phyloP scores from a whole-genome alignment of 441 rosid species.

The Raphanus hybrid region DNA sequence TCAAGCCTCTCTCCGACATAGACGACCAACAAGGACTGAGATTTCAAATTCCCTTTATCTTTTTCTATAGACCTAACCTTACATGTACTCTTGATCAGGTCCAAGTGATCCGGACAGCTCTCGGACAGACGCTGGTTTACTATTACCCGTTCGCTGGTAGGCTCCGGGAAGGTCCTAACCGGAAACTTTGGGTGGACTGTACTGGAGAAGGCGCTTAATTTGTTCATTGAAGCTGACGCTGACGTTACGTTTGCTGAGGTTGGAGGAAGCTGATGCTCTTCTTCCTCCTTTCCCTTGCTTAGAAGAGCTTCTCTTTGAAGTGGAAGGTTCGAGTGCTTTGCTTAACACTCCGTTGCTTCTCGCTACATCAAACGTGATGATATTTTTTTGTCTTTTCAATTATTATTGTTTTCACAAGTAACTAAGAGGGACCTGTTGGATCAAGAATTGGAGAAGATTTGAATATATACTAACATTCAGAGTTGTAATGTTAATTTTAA shows the following conservation, averaged over 20 bases:
- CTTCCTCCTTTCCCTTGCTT: constrained; percentile 62
- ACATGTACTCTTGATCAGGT: constrained; percentile 30
- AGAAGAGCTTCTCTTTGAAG: constrained; percentile 59
- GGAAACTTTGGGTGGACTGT: constrained; percentile 43
- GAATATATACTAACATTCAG: too few species aligned
- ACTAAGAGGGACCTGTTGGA: too few species aligned
- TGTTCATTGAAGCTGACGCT: constrained; percentile 44
- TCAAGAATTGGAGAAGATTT: too few species aligned
- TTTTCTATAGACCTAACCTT: constrained; percentile 30
- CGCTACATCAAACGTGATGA: constrained; percentile 1
- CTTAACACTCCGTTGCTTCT: constrained; percentile 50
- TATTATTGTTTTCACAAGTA: neutral
- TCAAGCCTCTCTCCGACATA: constrained; percentile 41
- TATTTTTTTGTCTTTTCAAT: neutral
- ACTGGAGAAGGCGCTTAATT: constrained; percentile 39
- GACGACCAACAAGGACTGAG: constrained; percentile 46
- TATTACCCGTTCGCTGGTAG: constrained; percentile 50
- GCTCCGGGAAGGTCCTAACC: constrained; percentile 27
- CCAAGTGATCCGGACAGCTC: constrained; percentile 27
- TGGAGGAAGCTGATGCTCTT: constrained; percentile 48
- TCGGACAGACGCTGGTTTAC: constrained; percentile 36
- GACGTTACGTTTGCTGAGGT: constrained; percentile 29
- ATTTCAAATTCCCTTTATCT: constrained; percentile 31
- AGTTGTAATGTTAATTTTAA: too few species aligned
- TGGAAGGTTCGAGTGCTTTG: constrained; percentile 48